These are phyloP conservation scores for Punica granatum DNA, from an alignment of 345 rosid species.

Conservation along the genomic window DNA sequence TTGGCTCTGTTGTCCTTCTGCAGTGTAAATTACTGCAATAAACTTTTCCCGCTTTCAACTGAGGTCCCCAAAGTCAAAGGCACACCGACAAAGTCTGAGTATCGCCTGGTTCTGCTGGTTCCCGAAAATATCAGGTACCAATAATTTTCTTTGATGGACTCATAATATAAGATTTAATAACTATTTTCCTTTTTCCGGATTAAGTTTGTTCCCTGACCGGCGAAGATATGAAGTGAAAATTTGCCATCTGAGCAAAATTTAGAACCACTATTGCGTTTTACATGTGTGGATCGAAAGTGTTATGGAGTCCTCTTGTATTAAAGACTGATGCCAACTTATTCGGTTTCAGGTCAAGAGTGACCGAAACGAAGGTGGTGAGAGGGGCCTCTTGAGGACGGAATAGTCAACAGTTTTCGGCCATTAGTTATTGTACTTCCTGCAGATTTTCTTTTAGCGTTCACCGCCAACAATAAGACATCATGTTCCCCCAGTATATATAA, in stretches of 20 bases:
- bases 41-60: neutral
- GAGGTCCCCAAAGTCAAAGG: neutral
- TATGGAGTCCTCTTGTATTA: neutral
- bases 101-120: neutral
- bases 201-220: neutral
- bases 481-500: neutral
- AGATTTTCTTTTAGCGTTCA: neutral
- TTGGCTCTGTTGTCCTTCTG: neutral
- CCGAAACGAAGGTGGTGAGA: neutral
- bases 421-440: neutral
- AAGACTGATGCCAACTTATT: neutral
- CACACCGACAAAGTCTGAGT: neutral
- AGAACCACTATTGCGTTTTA: too few relatives aligned
- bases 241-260: too few relatives aligned
- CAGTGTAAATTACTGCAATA: constrained; percentile 1
- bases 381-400: neutral
- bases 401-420: neutral
- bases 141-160: neutral
- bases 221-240: neutral
- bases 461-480: neutral
- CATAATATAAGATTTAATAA: neutral
- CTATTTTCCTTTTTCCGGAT: neutral
- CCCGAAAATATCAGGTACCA: neutral
- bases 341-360: neutral
- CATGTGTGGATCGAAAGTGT: neutral